Percentiles rank a stretch among this genome's conserved stretches.
phyloP scores from a whole-genome alignment of 805 yeast species.

The Teunomyces gatunensis region DNA sequence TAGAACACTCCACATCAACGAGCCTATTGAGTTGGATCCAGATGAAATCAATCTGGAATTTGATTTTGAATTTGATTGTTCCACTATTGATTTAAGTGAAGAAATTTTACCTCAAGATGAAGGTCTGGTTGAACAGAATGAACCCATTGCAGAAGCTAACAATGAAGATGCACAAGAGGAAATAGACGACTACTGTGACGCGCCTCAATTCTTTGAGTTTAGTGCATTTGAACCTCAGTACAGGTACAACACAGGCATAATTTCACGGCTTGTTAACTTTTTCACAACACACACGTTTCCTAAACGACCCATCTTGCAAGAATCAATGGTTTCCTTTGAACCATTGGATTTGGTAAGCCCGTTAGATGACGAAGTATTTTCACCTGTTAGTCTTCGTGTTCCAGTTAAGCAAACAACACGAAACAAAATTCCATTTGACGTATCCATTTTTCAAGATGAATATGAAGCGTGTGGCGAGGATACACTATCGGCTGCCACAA shows the following conservation, averaged over 20 bases:
- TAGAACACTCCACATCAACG: neutral
- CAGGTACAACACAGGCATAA: neutral
- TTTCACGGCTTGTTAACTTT: neutral
- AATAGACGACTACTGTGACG: too few relatives aligned
- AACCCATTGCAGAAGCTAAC: neutral
- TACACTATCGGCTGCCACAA: neutral
- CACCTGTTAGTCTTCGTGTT: neutral
- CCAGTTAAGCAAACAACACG: neutral
- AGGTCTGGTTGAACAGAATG: neutral
- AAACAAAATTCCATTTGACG: neutral
- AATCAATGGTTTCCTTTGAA: neutral
- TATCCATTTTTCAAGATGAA: neutral
- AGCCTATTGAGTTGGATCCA: neutral
- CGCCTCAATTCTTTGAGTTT: neutral
- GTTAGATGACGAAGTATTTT: neutral
- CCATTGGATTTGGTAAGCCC: slow-evolving; percentile 1
- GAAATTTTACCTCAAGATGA: neutral
- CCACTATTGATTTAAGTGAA: neutral
- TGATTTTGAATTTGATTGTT: neutral
- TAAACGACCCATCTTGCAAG: neutral
- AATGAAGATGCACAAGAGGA: neutral
- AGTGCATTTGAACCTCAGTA: slow-evolving; percentile 1
- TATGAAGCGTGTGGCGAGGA: neutral
- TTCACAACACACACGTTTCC: neutral
- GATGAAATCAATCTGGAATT: neutral